These are phyloP conservation scores for Auriscalpium orientale DNA, from an alignment of 768 basidiomycete species.

Conservation along the genomic window DNA sequence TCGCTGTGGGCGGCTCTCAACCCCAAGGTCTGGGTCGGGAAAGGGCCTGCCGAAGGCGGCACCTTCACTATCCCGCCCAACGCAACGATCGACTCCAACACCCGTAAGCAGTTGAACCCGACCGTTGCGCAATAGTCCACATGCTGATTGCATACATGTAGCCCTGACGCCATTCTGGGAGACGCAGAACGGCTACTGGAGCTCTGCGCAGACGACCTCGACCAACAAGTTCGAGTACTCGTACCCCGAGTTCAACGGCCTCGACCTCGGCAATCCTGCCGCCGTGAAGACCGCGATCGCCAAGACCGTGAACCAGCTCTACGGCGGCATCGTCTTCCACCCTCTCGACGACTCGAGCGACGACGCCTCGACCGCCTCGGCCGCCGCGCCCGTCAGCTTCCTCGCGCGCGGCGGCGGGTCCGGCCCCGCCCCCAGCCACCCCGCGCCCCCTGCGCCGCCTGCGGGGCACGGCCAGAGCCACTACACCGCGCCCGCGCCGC, in stretches of 20 bases:
- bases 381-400: background rate
- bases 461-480: background rate
- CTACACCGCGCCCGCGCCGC: slow-evolving; percentile 2
- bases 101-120: background rate
- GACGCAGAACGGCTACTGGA: slow-evolving; percentile 31
- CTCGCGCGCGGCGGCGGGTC: background rate
- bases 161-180: slow-evolving; percentile 44
- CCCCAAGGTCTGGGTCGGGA: slow-evolving; percentile 31
- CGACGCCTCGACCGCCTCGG: slow-evolving; percentile 10
- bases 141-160: slow-evolving; percentile 11
- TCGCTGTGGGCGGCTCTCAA: slow-evolving; percentile 44
- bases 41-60: slow-evolving; percentile 11
- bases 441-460: slow-evolving; percentile 9
- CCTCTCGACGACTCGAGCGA: background rate
- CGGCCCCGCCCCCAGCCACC: background rate
- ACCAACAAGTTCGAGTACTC: slow-evolving; percentile 32
- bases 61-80: slow-evolving; percentile 7
- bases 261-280: slow-evolving; percentile 23
- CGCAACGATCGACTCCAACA: background rate
- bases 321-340: slow-evolving; percentile 16
- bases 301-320: slow-evolving; percentile 29
- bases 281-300: slow-evolving; percentile 27
- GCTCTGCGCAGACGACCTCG: slow-evolving; percentile 25
- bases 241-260: slow-evolving; percentile 43
- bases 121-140: background rate